Evolutionary conservation across 306 rosid species (phyloP).

Genomic region (Pachyrhizus erosus): DNA sequence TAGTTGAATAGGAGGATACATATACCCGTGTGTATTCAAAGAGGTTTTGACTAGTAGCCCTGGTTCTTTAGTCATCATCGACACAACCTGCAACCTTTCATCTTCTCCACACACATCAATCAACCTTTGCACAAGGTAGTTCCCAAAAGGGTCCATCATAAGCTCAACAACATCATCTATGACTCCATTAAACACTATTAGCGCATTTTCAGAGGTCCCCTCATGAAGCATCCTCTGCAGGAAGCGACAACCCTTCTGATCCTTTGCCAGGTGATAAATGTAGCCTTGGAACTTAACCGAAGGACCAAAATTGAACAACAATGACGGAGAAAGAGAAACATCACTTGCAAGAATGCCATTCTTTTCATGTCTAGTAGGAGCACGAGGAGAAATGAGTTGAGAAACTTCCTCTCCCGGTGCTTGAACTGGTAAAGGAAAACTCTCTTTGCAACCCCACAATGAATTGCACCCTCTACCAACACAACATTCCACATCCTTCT

Average conservation of each 20-base stretch:
- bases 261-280: not conserved
- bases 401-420: constrained; percentile 28
- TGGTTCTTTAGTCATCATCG: constrained; percentile 6
- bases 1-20: not conserved
- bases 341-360: constrained; percentile 28
- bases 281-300: not conserved
- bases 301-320: not conserved
- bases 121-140: constrained; percentile 10
- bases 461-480: constrained; percentile 27
- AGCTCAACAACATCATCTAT: constrained; percentile 16
- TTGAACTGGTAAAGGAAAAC: not conserved
- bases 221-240: constrained; percentile 1
- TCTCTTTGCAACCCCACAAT: constrained; percentile 8
- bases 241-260: constrained; percentile 1
- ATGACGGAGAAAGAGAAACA: not conserved
- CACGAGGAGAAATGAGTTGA: constrained; percentile 3
- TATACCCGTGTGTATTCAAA: constrained; percentile 9
- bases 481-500: not conserved
- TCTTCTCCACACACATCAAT: not conserved
- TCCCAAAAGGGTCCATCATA: constrained; percentile 12
- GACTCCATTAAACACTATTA: constrained; percentile 1
- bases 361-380: constrained; percentile 28
- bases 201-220: not conserved
- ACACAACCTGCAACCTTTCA: not conserved
- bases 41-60: not conserved